phyloP scores from a whole-genome alignment of 2,329 filamentous ascomycete genomes.

The Pseudogymnoascus sp. region DNA sequence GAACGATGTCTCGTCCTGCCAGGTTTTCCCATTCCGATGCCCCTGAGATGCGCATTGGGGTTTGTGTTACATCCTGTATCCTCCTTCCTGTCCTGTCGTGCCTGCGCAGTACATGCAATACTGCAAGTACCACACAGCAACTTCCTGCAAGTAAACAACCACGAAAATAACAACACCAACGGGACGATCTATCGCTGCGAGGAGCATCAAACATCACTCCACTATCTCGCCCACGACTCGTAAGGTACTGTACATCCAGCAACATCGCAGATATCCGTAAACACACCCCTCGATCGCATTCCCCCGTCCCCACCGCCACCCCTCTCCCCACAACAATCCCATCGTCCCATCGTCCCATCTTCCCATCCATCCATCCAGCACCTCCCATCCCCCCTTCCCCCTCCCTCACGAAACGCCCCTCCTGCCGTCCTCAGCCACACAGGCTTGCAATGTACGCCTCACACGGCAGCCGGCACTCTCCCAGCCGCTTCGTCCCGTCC shows the following conservation, averaged over 20 bases:
- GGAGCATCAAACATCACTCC: background rate
- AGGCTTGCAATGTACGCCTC: background rate
- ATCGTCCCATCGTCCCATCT: background rate
- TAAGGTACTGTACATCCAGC: background rate
- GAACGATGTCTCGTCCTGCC: background rate
- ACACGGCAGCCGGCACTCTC: background rate
- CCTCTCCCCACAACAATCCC: background rate
- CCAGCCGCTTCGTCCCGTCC: background rate
- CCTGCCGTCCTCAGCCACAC: background rate
- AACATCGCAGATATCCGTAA: background rate
- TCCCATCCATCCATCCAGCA: background rate
- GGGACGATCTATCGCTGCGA: conserved; percentile 2
- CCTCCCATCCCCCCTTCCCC: background rate
- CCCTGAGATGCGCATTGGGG: background rate
- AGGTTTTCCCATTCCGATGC: background rate
- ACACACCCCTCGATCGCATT: background rate
- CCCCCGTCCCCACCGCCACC: background rate
- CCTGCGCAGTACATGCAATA: background rate
- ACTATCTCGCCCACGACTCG: background rate
- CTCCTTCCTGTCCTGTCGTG: background rate
- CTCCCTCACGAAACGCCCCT: background rate
- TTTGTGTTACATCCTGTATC: background rate
- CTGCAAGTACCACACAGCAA: background rate
- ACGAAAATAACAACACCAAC: background rate
- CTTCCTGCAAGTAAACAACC: background rate